These are phyloP conservation scores for Brassica napus DNA, from an alignment of 345 rosid genomes.

Conservation along the genomic window DNA sequence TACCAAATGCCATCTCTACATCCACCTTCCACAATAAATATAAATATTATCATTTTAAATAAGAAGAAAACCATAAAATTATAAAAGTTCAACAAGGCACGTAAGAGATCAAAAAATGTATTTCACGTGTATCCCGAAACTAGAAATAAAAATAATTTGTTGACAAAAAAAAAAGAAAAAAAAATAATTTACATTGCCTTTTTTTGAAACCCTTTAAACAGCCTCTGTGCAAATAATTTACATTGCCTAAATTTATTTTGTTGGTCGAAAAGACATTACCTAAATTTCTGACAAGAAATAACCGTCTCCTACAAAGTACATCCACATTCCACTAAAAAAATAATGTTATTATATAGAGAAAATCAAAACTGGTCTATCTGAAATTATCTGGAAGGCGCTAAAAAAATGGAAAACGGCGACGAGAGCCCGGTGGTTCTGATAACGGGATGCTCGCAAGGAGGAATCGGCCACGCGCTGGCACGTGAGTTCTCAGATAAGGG, in stretches of 20 bases:
- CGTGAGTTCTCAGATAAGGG: slow-evolving; percentile 62
- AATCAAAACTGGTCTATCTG: neutral
- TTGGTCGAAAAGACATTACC: neutral
- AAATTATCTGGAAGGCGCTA: neutral
- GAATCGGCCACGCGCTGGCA: slow-evolving; percentile 86
- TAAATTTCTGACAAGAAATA: neutral
- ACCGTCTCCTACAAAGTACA: neutral
- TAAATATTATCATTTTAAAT: too few relatives aligned
- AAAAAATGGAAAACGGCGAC: too few relatives aligned
- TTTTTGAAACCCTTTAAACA: too few relatives aligned
- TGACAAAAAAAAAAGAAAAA: too few relatives aligned
- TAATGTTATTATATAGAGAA: too few relatives aligned
- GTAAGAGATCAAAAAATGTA: neutral
- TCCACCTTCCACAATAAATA: neutral
- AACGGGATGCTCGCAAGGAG: slow-evolving; percentile 82
- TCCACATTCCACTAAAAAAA: neutral
- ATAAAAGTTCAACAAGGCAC: neutral
- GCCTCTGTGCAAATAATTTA: too few relatives aligned
- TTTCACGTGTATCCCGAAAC: neutral
- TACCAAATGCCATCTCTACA: too few relatives aligned
- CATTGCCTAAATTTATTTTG: too few relatives aligned
- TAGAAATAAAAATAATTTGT: neutral
- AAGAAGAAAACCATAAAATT: neutral
- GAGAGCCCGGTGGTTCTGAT: slow-evolving; percentile 64
- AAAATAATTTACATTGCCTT: too few relatives aligned